Percentiles rank a stretch among this genome's conserved stretches.
Evolutionary conservation across 208 protist species (phyloP).

Genomic region (Crithidia bombi): DNA sequence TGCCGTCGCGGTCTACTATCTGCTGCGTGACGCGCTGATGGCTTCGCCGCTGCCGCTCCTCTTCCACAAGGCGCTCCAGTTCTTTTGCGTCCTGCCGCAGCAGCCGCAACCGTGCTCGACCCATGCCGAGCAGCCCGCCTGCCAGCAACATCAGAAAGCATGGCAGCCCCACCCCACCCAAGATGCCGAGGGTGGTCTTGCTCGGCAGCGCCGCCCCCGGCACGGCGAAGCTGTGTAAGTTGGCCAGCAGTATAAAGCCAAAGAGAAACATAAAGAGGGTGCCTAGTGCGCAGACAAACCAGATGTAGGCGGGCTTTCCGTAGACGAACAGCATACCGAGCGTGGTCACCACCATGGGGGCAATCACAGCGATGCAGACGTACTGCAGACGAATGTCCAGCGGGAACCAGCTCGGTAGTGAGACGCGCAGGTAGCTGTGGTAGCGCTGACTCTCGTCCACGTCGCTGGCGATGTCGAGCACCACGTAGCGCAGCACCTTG

Average conservation of each 20-base stretch:
- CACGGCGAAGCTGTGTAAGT: conserved; percentile 22
- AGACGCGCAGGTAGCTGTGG: conserved; percentile 40
- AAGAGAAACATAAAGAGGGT: conserved; percentile 62
- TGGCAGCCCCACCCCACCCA: conserved; percentile 38
- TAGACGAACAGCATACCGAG: conserved; percentile 56
- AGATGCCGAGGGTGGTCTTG: conserved; percentile 14
- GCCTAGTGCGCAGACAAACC: conserved; percentile 39
- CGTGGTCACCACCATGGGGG: conserved; percentile 49
- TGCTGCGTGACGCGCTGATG: conserved; percentile 39
- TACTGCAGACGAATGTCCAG: conserved; percentile 67
- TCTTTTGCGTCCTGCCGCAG: conserved; percentile 31
- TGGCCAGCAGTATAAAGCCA: conserved; percentile 47
- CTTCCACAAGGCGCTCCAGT: conserved; percentile 16
- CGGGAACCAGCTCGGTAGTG: conserved; percentile 63
- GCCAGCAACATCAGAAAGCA: conserved; percentile 34
- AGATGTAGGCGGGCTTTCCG: conserved; percentile 49
- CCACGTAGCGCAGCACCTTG: conserved; percentile 33
- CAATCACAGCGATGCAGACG: conserved; percentile 45
- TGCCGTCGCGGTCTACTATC: conserved; percentile 50
- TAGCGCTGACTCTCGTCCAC: conserved; percentile 41
- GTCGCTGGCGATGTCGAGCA: conserved; percentile 31
- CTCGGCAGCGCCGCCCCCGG: conserved; percentile 17
- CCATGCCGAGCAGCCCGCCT: conserved; percentile 28
- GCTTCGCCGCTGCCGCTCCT: conserved; percentile 26
- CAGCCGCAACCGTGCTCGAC: conserved; percentile 13